Conservation (phyloP, 768 basidiomycete species). For the Coprinellus micaceus region DNA sequence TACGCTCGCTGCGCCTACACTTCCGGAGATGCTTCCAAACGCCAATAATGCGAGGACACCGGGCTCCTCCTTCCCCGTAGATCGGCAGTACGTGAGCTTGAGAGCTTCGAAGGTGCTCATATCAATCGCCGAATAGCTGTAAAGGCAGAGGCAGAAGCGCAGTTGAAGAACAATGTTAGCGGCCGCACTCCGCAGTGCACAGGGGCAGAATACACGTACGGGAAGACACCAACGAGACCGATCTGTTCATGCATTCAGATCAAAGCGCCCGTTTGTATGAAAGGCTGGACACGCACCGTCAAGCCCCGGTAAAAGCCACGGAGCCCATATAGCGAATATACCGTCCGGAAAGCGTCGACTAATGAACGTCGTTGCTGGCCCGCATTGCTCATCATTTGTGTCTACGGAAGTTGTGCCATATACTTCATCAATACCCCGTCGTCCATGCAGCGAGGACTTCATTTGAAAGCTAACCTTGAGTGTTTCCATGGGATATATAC, state of each 20-base stretch:
- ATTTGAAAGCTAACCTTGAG: conserved; percentile 58
- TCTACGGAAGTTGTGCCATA: conserved; percentile 38
- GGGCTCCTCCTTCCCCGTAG: conserved; percentile 86
- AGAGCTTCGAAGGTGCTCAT: conserved; percentile 97
- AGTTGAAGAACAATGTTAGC: conserved; percentile 1
- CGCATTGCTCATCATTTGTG: conserved; percentile 94
- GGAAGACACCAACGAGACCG: conserved; percentile 94
- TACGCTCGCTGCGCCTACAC: conserved; percentile 89
- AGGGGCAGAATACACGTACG: conserved; percentile 44
- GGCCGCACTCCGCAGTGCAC: neutral
- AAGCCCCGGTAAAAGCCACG: conserved; percentile 90
- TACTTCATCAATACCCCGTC: conserved; percentile 1
- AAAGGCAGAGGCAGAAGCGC: conserved; percentile 1
- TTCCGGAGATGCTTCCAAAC: conserved; percentile 91
- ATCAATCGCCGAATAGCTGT: conserved; percentile 89
- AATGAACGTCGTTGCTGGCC: conserved; percentile 57
- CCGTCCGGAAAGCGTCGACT: conserved; percentile 56
- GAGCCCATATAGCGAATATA: conserved; percentile 78
- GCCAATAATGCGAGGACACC: conserved; percentile 82
- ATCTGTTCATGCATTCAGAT: conserved; percentile 50
- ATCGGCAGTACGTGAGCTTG: conserved; percentile 84
- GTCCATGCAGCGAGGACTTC: conserved; percentile 7
- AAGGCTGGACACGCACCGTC: conserved; percentile 50
- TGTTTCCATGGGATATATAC: conserved; percentile 96
- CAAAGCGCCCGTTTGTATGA: neutral